A percentile compares a stretch with the other conserved stretches of the same genome.
Conservation (phyloP, 1,284 basidiomycete genomes). For the Malassezia globosa region DNA sequence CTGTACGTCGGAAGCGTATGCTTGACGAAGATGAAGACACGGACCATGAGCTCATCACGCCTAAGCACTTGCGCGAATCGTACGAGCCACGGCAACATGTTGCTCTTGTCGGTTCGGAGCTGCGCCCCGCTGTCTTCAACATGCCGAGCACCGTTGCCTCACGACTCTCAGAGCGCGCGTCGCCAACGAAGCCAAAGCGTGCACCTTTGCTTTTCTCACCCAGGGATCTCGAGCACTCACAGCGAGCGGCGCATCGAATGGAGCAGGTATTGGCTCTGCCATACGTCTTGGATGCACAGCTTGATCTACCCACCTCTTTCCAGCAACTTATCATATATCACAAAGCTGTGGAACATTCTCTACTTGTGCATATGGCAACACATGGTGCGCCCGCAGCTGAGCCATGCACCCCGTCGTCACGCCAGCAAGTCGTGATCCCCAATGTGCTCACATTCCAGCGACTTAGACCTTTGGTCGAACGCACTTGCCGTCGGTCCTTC, state of each 20-base stretch:
- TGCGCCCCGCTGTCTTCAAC: constrained; percentile 1
- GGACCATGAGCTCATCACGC: constrained; percentile 8
- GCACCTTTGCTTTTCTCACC: neutral
- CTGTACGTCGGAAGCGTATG: neutral
- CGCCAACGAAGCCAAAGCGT: constrained; percentile 2
- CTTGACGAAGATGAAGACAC: neutral
- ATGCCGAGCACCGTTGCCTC: neutral
- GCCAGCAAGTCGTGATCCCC: constrained; percentile 27
- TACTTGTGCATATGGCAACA: constrained; percentile 41
- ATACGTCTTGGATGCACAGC: neutral
- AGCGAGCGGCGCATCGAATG: neutral
- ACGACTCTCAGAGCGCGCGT: constrained; percentile 11
- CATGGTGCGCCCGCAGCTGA: constrained; percentile 24
- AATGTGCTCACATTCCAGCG: constrained; percentile 32
- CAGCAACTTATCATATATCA: constrained; percentile 28
- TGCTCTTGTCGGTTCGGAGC: neutral
- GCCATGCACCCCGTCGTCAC: neutral
- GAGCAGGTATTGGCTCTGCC: neutral
- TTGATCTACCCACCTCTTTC: constrained; percentile 28
- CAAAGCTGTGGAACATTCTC: constrained; percentile 33
- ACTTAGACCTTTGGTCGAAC: constrained; percentile 36
- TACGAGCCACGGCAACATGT: neutral
- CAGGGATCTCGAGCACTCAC: constrained; percentile 1
- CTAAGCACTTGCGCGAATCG: constrained; percentile 10
- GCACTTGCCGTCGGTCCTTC: constrained; percentile 26